These are phyloP conservation scores for Trichosporon coremiiforme DNA, from an alignment of 1,284 basidiomycete genomes.

Conservation along the genomic window DNA sequence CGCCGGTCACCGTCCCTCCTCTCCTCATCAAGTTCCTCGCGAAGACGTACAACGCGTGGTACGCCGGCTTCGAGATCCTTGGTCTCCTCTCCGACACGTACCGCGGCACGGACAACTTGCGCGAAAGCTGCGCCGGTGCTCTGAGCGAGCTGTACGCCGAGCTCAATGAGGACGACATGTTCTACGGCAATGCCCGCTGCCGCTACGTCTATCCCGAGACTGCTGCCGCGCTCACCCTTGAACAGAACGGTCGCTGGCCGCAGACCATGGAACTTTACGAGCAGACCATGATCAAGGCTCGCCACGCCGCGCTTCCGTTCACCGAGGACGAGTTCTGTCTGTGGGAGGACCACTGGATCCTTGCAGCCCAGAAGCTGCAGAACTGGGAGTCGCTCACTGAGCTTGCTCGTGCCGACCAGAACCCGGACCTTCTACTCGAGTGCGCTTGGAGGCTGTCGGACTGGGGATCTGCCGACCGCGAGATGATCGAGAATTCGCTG, in stretches of 20 bases:
- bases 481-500: slow-evolving; percentile 82
- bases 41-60: slow-evolving; percentile 96
- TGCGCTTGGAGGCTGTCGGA: slow-evolving; percentile 94
- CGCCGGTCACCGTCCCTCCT: slow-evolving; percentile 86
- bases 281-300: slow-evolving; percentile 81
- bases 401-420: slow-evolving; percentile 86
- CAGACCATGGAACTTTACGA: slow-evolving; percentile 90
- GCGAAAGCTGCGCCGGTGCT: slow-evolving; percentile 86
- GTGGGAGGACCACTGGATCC: slow-evolving; percentile 99
- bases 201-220: slow-evolving; percentile 87
- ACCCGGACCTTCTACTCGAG: slow-evolving; percentile 90
- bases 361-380: slow-evolving; percentile 93
- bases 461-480: slow-evolving; percentile 70
- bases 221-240: slow-evolving; percentile 87
- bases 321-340: slow-evolving; percentile 94
- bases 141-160: slow-evolving; percentile 95
- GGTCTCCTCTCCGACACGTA: slow-evolving; percentile 69
- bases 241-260: slow-evolving; percentile 98
- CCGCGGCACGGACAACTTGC: slow-evolving; percentile 79
- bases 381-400: slow-evolving; percentile 96
- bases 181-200: slow-evolving; percentile 94
- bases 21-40: slow-evolving; percentile 95
- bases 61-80: slow-evolving; percentile 84
- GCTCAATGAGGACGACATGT: slow-evolving; percentile 93
- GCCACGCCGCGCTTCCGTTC: slow-evolving; percentile 81